Base-by-base conservation (phyloP, 1,284 basidiomycete species). In the Golubevia pallescens region DNA sequence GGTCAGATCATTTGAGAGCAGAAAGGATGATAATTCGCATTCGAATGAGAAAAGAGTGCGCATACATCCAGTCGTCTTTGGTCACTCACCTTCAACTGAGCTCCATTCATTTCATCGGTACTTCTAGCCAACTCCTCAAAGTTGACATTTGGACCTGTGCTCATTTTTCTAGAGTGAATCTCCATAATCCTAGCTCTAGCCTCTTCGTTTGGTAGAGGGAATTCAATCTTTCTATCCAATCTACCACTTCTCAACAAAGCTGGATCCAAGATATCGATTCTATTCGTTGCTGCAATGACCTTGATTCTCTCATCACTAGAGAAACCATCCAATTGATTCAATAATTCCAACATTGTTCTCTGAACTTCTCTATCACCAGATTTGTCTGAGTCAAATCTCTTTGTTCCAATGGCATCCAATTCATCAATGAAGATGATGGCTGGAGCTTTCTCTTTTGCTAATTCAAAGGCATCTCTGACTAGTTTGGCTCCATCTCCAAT, bases 371-470 rank as follows among this genome's bases (percentile, higher is more conserved):
- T 92, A 87, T 99, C 96, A 72, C 97, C 97, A 57, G 94, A 94
- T 28, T 95, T 97, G 69, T 95, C 96, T 51, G 94, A 96, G 77
- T 99, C 97, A 86, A 99, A 97, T 89, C 96, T 92, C 87, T 99
- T 99, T 2, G 96, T 99, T 81, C 97, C 97, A 80, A 99, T 91
- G 34, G 97, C 97, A 83, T 99, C 97, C 70, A 99, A 93, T 86
- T 99, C 97, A 86, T 99, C 97, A 85, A 99, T 99, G 86, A 99
- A 99, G 51, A 99, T 94, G 72, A 99, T 99, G 62, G 95, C 96
- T 2, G 97, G 96, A 10, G 95, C 93, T 81, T 98, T 93, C 85
- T 98, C 95, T 86, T 97, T 95, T 7, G 97, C 97, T 3, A 97
- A 92, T 67, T 95, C 90, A 90, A 99, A 99, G 53, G 98, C 88